Evolutionary conservation across 192 early-diverging fungal genomes (phyloP).

Genomic region (Gaertneriomyces semiglobifer): DNA sequence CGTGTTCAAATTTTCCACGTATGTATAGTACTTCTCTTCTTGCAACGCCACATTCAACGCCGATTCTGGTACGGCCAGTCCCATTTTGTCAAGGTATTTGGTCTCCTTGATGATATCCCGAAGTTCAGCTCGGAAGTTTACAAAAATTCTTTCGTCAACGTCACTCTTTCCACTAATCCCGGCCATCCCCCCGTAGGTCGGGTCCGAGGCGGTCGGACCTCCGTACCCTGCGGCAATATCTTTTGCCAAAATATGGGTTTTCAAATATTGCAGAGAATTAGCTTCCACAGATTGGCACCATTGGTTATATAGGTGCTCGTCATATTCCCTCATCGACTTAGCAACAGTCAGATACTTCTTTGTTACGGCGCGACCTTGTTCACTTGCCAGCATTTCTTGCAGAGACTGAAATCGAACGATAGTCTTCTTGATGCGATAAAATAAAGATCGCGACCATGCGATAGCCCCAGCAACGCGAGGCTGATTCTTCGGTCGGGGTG

Average conservation of each 20-base stretch:
- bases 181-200: neutral
- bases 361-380: slow-evolving; percentile 58
- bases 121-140: slow-evolving; percentile 56
- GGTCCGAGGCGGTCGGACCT: neutral
- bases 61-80: slow-evolving; percentile 52
- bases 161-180: slow-evolving; percentile 15
- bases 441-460: slow-evolving; percentile 53
- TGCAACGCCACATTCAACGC: slow-evolving; percentile 62
- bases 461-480: slow-evolving; percentile 62
- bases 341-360: slow-evolving; percentile 59
- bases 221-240: slow-evolving; percentile 18
- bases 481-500: slow-evolving; percentile 59
- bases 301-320: slow-evolving; percentile 53
- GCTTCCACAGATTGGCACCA: slow-evolving; percentile 58
- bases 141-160: slow-evolving; percentile 38
- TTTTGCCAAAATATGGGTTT: slow-evolving; percentile 50
- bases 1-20: slow-evolving; percentile 52
- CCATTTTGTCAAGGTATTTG: slow-evolving; percentile 62
- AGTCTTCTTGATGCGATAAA: slow-evolving; percentile 62
- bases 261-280: slow-evolving; percentile 55
- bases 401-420: slow-evolving; percentile 63
- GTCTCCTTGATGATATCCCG: slow-evolving; percentile 63
- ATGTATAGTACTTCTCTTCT: slow-evolving; percentile 60
- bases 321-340: slow-evolving; percentile 60
- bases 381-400: slow-evolving; percentile 61